Conservation (phyloP, 192 early-diverging fungal species). For the Gaertneriomyces sp. region DNA sequence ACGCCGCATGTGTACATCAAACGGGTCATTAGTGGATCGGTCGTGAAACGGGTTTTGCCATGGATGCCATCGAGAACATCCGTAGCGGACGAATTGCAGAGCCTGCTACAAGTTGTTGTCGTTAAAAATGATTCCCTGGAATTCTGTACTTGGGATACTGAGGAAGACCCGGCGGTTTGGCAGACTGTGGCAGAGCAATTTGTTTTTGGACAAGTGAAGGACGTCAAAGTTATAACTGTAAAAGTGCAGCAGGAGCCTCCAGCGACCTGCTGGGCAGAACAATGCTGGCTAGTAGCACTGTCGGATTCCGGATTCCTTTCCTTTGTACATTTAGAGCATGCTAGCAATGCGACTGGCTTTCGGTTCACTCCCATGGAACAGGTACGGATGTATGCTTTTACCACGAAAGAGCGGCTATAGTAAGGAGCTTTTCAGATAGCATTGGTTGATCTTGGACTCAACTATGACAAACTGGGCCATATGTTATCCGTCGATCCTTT, state of each 20-base stretch:
- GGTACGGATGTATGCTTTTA: neutral
- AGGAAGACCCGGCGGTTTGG: neutral
- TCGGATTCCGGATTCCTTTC: constrained; percentile 35
- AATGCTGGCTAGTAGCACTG: neutral
- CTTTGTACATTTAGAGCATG: constrained; percentile 10
- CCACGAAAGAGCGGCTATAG: neutral
- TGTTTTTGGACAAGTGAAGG: constrained; percentile 17
- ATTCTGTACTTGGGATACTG: neutral
- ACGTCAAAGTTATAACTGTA: neutral
- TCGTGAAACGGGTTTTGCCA: too few relatives aligned
- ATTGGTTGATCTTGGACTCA: constrained; percentile 26
- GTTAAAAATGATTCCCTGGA: too few relatives aligned
- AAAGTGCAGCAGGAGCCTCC: neutral
- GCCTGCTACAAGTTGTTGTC: too few relatives aligned
- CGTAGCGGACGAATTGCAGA: too few relatives aligned
- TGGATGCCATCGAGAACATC: too few relatives aligned
- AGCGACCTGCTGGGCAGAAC: neutral
- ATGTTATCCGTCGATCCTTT: constrained; percentile 36
- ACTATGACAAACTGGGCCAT: constrained; percentile 24
- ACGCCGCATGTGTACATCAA: too few relatives aligned
- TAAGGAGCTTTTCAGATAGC: constrained; percentile 17
- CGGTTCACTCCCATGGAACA: constrained; percentile 1
- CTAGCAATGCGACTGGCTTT: neutral
- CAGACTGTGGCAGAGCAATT: constrained; percentile 6
- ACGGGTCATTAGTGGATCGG: too few relatives aligned